Evolutionary conservation across 208 protist species (phyloP).

Genomic region (Leishmania gerbilli): DNA sequence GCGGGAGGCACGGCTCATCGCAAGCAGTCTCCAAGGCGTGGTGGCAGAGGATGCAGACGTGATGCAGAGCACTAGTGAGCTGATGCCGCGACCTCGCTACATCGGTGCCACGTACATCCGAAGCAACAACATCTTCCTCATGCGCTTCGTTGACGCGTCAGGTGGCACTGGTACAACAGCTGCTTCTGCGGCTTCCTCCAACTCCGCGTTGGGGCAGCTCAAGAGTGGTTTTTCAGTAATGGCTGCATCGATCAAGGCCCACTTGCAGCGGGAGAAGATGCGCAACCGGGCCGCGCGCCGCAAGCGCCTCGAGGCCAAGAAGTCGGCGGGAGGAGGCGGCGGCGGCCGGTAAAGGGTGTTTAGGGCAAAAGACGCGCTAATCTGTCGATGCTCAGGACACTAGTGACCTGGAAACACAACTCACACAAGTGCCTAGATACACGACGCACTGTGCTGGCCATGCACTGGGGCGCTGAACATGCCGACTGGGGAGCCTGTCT

Average conservation of each 20-base stretch:
- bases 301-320: conserved; percentile 45
- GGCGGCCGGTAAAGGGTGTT: neutral
- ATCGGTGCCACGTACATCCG: conserved; percentile 70
- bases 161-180: neutral
- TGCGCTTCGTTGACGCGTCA: conserved; percentile 50
- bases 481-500: neutral
- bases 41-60: neutral
- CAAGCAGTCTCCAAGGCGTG: conserved; percentile 19
- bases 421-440: neutral
- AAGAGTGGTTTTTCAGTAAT: conserved; percentile 35
- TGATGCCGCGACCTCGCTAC: conserved; percentile 54
- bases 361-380: neutral
- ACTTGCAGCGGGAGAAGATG: conserved; percentile 51
- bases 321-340: conserved; percentile 7
- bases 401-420: neutral
- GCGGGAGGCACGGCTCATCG: conserved; percentile 20
- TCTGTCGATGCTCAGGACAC: neutral
- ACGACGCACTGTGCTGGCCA: neutral
- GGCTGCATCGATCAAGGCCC: conserved; percentile 49
- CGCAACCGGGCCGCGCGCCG: conserved; percentile 64
- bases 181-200: neutral
- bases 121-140: conserved; percentile 74
- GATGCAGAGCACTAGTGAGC: conserved; percentile 19
- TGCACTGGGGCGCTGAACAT: neutral
- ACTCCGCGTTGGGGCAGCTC: conserved; percentile 9